Conservation (phyloP, 441 rosid genomes). For the Corymbia calophylla region DNA sequence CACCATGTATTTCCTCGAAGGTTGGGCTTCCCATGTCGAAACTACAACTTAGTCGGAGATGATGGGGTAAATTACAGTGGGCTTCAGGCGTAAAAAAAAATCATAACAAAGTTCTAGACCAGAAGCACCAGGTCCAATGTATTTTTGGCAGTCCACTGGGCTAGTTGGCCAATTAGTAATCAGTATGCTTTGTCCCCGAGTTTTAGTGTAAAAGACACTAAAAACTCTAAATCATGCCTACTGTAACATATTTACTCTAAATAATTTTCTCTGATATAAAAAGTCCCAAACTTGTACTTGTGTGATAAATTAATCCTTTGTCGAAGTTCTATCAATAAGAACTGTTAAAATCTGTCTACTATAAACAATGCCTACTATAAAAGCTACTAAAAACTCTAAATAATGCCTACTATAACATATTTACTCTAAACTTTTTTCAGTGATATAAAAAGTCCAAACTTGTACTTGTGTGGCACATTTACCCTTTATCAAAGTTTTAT, state of each 20-base stretch:
- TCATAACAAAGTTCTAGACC: not conserved
- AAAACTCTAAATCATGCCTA: not conserved
- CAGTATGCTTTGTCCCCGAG: not conserved
- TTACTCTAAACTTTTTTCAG: too few relatives aligned
- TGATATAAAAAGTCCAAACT: not conserved
- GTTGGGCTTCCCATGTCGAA: not conserved
- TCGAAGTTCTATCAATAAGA: not conserved
- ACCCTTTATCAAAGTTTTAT: not conserved
- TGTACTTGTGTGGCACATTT: not conserved
- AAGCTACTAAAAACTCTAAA: not conserved
- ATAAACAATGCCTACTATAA: too few relatives aligned
- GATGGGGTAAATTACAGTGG: not conserved
- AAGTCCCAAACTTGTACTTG: too few relatives aligned
- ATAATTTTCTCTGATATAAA: not conserved
- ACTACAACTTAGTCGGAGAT: not conserved
- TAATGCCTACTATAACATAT: not conserved
- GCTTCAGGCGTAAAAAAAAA: not conserved
- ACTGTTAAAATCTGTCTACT: not conserved
- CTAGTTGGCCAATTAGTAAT: too few relatives aligned
- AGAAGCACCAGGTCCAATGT: not conserved
- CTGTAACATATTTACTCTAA: too few relatives aligned
- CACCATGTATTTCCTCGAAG: not conserved
- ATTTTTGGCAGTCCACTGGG: too few relatives aligned
- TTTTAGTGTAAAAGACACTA: not conserved
- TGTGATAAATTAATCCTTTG: not conserved